Evolutionary conservation across 106 monocot genomes (phyloP).

Genomic region (Allium cepa): DNA sequence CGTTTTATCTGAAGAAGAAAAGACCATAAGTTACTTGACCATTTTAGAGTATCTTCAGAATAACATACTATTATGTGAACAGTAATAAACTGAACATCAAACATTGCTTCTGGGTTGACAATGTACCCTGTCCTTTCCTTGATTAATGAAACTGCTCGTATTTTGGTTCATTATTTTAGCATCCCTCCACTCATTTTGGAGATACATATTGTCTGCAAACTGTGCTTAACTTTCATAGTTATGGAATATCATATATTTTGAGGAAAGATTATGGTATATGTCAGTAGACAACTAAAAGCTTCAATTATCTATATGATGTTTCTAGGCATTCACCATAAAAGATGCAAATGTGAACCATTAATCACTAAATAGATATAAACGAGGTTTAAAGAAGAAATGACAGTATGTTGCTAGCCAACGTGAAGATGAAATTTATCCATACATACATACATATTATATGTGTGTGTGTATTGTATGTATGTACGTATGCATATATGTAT

Average conservation of each 20-base stretch:
- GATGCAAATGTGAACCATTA: too few relatives aligned
- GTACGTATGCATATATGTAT: too few relatives aligned
- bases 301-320: too few relatives aligned
- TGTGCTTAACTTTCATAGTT: slow-evolving; percentile 20
- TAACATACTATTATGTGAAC: too few relatives aligned
- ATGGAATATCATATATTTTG: neutral
- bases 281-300: too few relatives aligned
- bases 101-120: slow-evolving; percentile 94
- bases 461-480: too few relatives aligned
- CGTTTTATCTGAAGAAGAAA: slow-evolving; percentile 64
- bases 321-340: too few relatives aligned
- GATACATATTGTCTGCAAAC: slow-evolving; percentile 82
- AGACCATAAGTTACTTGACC: neutral
- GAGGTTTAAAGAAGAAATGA: too few relatives aligned
- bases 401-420: too few relatives aligned
- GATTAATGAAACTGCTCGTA: slow-evolving; percentile 80
- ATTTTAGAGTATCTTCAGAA: neutral
- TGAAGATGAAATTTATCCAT: neutral
- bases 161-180: slow-evolving; percentile 82
- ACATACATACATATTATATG: neutral
- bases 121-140: slow-evolving; percentile 86
- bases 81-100: slow-evolving; percentile 76
- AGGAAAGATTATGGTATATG: too few relatives aligned
- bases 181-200: slow-evolving; percentile 79
- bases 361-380: too few relatives aligned